Evolutionary conservation across 2,329 filamentous ascomycete species (phyloP).

Genomic region (Conoideocrella luteorostrata): DNA sequence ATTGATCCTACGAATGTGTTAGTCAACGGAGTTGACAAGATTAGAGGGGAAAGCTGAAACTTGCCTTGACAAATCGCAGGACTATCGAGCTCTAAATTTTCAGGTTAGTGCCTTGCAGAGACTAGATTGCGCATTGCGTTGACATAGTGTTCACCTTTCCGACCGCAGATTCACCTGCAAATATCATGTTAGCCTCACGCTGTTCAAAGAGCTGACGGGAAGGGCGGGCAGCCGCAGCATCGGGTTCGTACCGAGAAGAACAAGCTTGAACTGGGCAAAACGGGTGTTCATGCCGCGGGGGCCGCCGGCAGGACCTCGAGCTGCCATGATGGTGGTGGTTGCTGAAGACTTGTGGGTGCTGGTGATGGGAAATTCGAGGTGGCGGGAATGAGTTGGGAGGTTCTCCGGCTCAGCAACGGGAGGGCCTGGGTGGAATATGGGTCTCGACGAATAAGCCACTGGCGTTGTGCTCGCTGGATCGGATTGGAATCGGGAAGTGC

Average conservation of each 20-base stretch:
- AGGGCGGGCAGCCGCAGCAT: background rate
- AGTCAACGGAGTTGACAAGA: background rate
- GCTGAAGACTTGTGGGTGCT: background rate
- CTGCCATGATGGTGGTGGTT: constrained; percentile 59
- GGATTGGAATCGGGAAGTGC: background rate
- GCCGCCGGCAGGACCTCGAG: constrained; percentile 62
- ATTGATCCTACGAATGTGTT: constrained; percentile 70
- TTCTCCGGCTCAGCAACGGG: background rate
- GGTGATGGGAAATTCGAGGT: background rate
- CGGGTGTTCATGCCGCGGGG: constrained; percentile 65
- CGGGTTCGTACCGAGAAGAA: constrained; percentile 73
- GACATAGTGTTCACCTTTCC: constrained; percentile 67
- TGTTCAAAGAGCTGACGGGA: background rate
- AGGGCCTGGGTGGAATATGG: background rate
- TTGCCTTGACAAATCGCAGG: constrained; percentile 93
- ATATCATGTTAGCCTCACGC: constrained; percentile 10
- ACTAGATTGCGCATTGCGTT: constrained; percentile 4
- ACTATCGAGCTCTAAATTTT: constrained; percentile 87
- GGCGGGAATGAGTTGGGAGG: background rate
- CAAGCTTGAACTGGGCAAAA: constrained; percentile 98
- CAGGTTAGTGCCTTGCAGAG: constrained; percentile 13
- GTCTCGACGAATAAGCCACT: background rate
- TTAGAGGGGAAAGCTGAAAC: constrained; percentile 15
- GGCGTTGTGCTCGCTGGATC: background rate
- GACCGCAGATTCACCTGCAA: constrained; percentile 88